A percentile compares a stretch with the other conserved stretches of the same genome.
Evolutionary conservation across 345 rosid species (phyloP).

Genomic region (Bruguiera parviflora): DNA sequence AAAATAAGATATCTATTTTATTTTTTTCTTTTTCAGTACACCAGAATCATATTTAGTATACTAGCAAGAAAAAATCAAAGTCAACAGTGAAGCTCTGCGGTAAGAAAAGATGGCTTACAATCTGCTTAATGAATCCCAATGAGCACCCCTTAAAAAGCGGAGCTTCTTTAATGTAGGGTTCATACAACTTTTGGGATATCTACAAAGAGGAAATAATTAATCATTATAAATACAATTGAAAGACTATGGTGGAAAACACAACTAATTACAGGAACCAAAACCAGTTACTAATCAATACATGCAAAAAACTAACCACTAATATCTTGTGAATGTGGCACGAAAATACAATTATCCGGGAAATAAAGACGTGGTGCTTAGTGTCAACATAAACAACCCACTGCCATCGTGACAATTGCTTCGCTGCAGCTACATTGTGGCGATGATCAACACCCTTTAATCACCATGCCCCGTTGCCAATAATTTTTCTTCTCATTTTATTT

Average conservation of each 20-base stretch:
- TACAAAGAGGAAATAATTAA: slow-evolving; percentile 21
- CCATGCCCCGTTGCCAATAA: too few relatives aligned
- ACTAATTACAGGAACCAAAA: neutral
- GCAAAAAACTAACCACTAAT: neutral
- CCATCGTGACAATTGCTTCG: too few relatives aligned
- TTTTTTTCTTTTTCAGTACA: too few relatives aligned
- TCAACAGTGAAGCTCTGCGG: neutral
- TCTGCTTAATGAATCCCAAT: slow-evolving; percentile 67
- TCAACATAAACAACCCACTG: too few relatives aligned
- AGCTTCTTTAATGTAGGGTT: slow-evolving; percentile 61
- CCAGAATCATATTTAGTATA: too few relatives aligned
- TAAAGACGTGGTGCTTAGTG: too few relatives aligned
- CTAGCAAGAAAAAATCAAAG: too few relatives aligned
- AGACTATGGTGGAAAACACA: neutral
- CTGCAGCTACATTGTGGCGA: too few relatives aligned
- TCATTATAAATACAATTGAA: neutral
- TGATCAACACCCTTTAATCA: too few relatives aligned
- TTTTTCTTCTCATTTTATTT: too few relatives aligned
- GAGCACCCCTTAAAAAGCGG: slow-evolving; percentile 74
- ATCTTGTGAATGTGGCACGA: neutral
- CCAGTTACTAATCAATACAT: too few relatives aligned
- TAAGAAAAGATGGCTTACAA: slow-evolving; percentile 44
- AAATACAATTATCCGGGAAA: neutral
- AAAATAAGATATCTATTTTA: too few relatives aligned
- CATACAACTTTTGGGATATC: slow-evolving; percentile 75